Evolutionary conservation across 768 basidiomycete species (phyloP), one percentile per base, ranked within the genome.

Genomic region (Mrakia blollopis): DNA sequence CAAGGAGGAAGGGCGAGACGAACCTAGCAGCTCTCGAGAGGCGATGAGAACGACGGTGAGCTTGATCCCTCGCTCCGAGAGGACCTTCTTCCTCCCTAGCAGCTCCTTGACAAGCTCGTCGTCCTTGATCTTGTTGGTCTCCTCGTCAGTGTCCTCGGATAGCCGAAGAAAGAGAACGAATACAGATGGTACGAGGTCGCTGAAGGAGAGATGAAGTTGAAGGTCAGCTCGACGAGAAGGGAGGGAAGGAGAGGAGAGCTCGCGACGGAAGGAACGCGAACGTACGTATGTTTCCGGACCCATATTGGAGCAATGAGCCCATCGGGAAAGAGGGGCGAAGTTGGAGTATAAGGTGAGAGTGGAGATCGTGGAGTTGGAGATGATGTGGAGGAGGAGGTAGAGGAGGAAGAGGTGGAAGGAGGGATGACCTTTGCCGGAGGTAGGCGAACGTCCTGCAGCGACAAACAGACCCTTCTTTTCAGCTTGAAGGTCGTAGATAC

Each of bases 241-340:
- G 21, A 18, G 61, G 69, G 6, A 23, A 6, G 44, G 23, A 10
- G 32, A 25, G 44, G 32, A 14, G 69, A 71, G 65, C 65, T 41
- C 65, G 37, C n/a, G 47, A 25, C 6, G 2, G 14, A 14, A 50
- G 32, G 47, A 11, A 25, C 1, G 14, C 16, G 47, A 32, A 72
- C 71, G 30, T 9, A 57, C 65, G 92, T 92, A 81, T 99, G 97
- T 84, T 98, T 99, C 62, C 94, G 88, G 47, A 98, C 89, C 97
- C 97, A 99, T 82, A 98, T 93, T 0, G 97, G 97, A 3, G 97
- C 94, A 73, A 99, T 93, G 73, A 99, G 85, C 0, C 97, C 97
- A 82, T 99, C 97, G 0, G 97, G 97, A 83, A 93, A 88, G 13
- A 97, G 85, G 0, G 97, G 96, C 0, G 94, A 97, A 0, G 91